Evolutionary conservation across 2,329 filamentous ascomycete species (phyloP).

Genomic region (Pezicula radicicola): DNA sequence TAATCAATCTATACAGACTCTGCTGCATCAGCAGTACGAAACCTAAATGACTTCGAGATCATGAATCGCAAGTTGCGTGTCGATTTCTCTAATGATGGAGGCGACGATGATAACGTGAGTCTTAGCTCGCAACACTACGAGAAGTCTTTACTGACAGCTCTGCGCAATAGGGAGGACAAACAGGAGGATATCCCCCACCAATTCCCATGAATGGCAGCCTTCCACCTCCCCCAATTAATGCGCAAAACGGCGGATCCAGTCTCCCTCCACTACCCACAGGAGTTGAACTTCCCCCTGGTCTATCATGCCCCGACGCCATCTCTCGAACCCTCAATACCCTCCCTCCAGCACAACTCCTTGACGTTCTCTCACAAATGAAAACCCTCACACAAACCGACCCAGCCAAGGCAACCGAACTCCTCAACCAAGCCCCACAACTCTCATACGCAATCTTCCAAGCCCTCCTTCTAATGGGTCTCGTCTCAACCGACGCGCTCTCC

Average conservation of each 20-base stretch:
- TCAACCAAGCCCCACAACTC: slow-evolving; percentile 87
- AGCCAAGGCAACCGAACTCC: slow-evolving; percentile 77
- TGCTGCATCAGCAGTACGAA: slow-evolving; percentile 89
- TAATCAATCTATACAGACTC: slow-evolving; percentile 48
- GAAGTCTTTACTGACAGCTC: slow-evolving; percentile 4
- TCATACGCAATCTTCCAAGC: slow-evolving; percentile 95
- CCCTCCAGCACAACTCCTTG: slow-evolving; percentile 83
- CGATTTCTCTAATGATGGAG: slow-evolving; percentile 89
- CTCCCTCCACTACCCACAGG: slow-evolving; percentile 83
- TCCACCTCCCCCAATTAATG: slow-evolving; percentile 29
- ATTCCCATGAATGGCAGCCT: slow-evolving; percentile 20
- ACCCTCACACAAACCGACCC: slow-evolving; percentile 80
- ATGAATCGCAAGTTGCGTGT: slow-evolving; percentile 93
- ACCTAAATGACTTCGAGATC: slow-evolving; percentile 92
- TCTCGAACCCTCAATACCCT: slow-evolving; percentile 86
- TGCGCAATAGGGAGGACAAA: slow-evolving; percentile 24
- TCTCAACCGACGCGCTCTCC: slow-evolving; percentile 79
- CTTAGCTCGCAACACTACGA: not conserved
- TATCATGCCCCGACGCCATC: slow-evolving; percentile 86
- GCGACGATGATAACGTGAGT: slow-evolving; percentile 52
- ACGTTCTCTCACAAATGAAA: slow-evolving; percentile 94
- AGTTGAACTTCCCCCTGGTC: slow-evolving; percentile 76
- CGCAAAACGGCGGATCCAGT: slow-evolving; percentile 39
- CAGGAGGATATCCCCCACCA: slow-evolving; percentile 29
- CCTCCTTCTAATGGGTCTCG: slow-evolving; percentile 85